Percentiles rank a stretch among this genome's conserved stretches.
Evolutionary conservation across 2,329 filamentous ascomycete species (phyloP).

Genomic region (Cryphonectria japonica): DNA sequence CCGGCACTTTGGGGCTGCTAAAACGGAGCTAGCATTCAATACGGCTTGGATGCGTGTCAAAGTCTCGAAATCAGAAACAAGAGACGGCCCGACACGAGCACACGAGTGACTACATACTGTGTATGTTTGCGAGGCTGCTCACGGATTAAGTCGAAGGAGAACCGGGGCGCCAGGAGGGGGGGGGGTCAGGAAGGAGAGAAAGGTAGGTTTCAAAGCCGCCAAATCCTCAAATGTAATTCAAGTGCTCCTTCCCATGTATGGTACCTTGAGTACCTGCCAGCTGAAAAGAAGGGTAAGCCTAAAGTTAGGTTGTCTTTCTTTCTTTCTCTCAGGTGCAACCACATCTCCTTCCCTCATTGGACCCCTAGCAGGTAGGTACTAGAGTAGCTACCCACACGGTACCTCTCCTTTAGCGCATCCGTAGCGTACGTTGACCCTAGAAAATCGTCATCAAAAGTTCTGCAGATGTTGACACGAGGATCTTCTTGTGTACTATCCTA

Average conservation of each 20-base stretch:
- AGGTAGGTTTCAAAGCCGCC: not conserved
- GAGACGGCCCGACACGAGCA: not conserved
- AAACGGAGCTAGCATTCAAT: not conserved
- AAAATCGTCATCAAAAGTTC: not conserved
- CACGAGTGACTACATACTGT: not conserved
- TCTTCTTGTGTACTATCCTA: not conserved
- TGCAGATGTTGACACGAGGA: not conserved
- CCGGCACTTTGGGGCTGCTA: conserved; percentile 3
- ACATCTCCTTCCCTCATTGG: not conserved
- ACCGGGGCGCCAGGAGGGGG: no score
- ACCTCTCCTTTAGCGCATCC: not conserved
- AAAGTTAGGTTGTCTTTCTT: not conserved
- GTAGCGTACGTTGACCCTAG: not conserved
- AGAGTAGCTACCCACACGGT: not conserved
- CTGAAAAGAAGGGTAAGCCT: not conserved
- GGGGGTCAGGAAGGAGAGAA: not conserved
- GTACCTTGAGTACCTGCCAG: not conserved
- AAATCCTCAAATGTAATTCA: not conserved
- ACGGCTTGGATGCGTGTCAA: not conserved
- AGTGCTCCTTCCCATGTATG: not conserved
- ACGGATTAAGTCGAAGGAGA: not conserved
- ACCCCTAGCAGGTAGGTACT: not conserved
- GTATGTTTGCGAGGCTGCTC: not conserved
- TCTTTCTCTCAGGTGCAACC: not conserved
- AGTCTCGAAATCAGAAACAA: not conserved